These are phyloP conservation scores for Globisporangium orthogonon DNA, from an alignment of 352 stramenopile species.

Conservation along the genomic window DNA sequence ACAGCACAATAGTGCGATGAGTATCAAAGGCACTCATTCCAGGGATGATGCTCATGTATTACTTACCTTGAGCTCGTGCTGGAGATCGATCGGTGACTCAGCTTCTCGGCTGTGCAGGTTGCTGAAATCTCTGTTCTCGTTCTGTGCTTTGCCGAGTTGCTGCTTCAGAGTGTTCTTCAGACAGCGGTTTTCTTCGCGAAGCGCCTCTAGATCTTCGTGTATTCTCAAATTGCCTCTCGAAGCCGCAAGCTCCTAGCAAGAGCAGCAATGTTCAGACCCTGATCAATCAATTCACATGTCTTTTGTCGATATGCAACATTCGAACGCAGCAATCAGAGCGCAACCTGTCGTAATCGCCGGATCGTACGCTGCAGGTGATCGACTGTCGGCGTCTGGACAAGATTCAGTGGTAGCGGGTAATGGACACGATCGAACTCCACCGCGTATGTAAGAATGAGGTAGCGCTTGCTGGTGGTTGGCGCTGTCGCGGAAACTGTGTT, in stretches of 20 bases:
- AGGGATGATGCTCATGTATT: neutral
- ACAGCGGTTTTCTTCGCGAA: conserved; percentile 61
- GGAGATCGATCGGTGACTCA: conserved; percentile 28
- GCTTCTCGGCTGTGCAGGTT: conserved; percentile 3
- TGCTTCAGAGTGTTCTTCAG: conserved; percentile 60
- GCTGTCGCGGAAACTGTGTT: neutral
- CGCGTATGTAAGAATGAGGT: conserved; percentile 92
- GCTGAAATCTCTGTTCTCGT: conserved; percentile 11
- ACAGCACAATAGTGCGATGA: neutral
- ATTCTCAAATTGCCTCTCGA: conserved; percentile 19
- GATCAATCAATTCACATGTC: neutral
- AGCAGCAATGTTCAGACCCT: neutral
- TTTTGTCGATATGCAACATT: neutral
- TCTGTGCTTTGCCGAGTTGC: conserved; percentile 25
- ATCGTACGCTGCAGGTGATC: conserved; percentile 83
- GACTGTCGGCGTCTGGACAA: conserved; percentile 50
- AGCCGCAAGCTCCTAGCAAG: conserved; percentile 7
- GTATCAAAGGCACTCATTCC: neutral
- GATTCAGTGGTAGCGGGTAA: conserved; percentile 86
- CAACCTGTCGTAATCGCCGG: conserved; percentile 43
- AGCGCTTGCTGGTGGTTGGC: conserved; percentile 55
- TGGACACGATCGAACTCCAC: conserved; percentile 93
- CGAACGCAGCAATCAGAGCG: no score
- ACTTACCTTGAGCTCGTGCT: conserved; percentile 37
- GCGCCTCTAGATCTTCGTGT: conserved; percentile 29